Evolutionary conservation across 108 stramenopile genomes (phyloP), one percentile per base, ranked within the genome.

Genomic region (Cyclostephanos tholiformis): DNA sequence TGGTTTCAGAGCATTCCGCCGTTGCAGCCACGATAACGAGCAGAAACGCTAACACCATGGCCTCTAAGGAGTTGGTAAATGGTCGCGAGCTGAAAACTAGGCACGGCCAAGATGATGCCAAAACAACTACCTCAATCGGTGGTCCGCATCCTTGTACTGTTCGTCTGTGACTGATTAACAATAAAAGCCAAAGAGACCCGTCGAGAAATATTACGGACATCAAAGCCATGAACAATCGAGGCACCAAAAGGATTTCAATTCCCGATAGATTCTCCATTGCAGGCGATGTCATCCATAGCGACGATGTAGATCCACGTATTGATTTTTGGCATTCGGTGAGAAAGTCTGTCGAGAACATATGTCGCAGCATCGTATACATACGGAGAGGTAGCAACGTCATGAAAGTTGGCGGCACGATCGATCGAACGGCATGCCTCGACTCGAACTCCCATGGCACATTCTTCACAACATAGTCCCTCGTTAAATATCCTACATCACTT

Each of bases 61-160:
- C 81, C 67, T 94, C 92, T 64, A 94, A 65, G n/a, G 81, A 67
- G 65, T 94, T 94, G 63, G 90, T 84, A 72, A 94, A 94, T 32
- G 92, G 92, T 20, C 92, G 86, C 74, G 56, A 69, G 12, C 85
- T 66, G 60, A 94, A 78, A 5, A 84, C 79, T 5, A 88, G 68
- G 16, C 77, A 75, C 29, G 88, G 86, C 92, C 92, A 93, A 6
- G 89, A 84, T 27, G 84, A 85, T 56, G 88, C 88, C 44, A 88
- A 44, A 59, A 88, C 56, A 52, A 89, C 72, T 1, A 91, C 77
- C 64, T 85, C 75, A 43, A 74, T 52, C 17, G 85, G 85, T 25
- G 80, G 80, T 12, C 69, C 80, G 44, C 2, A 17, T n/a, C 16
- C 14, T 2, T 14, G n/a, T 50, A 60, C 38, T 8, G 25, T 29